phyloP scores from a whole-genome alignment of 2,329 filamentous ascomycete species.

The Cercospora berteroae region DNA sequence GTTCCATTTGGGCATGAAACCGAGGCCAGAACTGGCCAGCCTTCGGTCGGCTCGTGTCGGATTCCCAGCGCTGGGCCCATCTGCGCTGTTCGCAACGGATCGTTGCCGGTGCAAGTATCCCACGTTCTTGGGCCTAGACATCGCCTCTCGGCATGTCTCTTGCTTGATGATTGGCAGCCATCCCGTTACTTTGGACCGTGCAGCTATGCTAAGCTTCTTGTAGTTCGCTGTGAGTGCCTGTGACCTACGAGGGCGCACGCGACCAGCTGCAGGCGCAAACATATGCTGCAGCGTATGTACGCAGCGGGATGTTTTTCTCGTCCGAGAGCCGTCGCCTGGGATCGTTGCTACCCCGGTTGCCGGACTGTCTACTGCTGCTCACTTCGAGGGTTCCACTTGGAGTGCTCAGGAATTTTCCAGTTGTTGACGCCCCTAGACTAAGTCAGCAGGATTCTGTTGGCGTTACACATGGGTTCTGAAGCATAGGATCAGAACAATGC shows the following conservation, averaged over 20 bases:
- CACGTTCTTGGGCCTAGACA: neutral
- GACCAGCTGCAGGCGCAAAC: neutral
- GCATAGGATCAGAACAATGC: neutral
- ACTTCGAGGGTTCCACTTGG: slow-evolving; percentile 15
- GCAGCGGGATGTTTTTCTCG: neutral
- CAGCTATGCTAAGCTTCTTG: neutral
- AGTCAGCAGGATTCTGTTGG: neutral
- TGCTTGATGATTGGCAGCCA: neutral
- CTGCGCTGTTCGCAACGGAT: neutral
- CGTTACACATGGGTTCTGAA: neutral
- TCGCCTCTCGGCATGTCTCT: too few relatives aligned
- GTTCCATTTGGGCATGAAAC: neutral
- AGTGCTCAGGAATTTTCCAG: slow-evolving; percentile 65
- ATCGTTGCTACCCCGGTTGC: neutral
- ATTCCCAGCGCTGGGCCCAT: neutral
- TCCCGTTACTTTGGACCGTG: neutral
- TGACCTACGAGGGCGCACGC: neutral
- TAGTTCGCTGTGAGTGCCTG: neutral
- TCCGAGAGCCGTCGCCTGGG: neutral
- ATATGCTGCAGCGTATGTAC: neutral
- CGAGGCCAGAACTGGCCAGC: neutral
- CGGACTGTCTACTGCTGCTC: neutral
- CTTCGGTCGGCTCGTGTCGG: neutral
- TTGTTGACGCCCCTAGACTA: slow-evolving; percentile 69
- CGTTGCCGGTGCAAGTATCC: neutral